Percentiles rank a stretch among this genome's conserved stretches.
These are phyloP conservation scores for Alternaria triticimaculans DNA, from an alignment of 2,329 filamentous ascomycete genomes.

Conservation along the genomic window DNA sequence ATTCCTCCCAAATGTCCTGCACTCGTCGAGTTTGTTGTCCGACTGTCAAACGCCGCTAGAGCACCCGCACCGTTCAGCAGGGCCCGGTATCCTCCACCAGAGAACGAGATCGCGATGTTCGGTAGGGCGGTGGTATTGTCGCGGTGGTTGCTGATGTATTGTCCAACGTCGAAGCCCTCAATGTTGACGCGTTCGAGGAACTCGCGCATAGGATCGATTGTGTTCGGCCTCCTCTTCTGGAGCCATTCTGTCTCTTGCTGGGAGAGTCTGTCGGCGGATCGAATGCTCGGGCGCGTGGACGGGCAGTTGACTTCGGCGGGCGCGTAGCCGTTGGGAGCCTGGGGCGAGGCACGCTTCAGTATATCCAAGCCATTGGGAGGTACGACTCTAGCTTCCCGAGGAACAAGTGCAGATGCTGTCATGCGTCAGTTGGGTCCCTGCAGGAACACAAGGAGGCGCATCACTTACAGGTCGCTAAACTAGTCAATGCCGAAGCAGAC, in stretches of 20 bases:
- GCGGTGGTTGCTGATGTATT: slow-evolving; percentile 69
- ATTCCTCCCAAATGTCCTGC: slow-evolving; percentile 78
- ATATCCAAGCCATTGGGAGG: slow-evolving; percentile 23
- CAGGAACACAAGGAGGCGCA: not conserved
- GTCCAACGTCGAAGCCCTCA: slow-evolving; percentile 74
- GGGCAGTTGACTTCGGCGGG: slow-evolving; percentile 75
- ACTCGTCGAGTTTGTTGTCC: slow-evolving; percentile 67
- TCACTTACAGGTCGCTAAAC: slow-evolving; percentile 39
- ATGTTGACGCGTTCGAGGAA: slow-evolving; percentile 77
- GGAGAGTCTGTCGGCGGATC: slow-evolving; percentile 69
- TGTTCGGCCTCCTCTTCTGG: slow-evolving; percentile 71
- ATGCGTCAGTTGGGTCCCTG: slow-evolving; percentile 21
- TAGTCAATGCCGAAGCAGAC: slow-evolving; percentile 38
- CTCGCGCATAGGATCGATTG: slow-evolving; percentile 74
- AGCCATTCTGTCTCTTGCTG: slow-evolving; percentile 77
- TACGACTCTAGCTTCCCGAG: slow-evolving; percentile 28
- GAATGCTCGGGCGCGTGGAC: slow-evolving; percentile 69
- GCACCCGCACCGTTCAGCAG: slow-evolving; percentile 83
- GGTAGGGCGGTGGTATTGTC: slow-evolving; percentile 65
- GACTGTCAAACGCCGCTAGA: slow-evolving; percentile 77
- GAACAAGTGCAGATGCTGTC: slow-evolving; percentile 37
- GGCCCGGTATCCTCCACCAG: slow-evolving; percentile 87
- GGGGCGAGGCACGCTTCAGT: slow-evolving; percentile 56
- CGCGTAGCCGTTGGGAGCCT: slow-evolving; percentile 72
- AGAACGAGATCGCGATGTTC: slow-evolving; percentile 78